Conservation (phyloP, 208 protist species). For the Trichomonas gallinae region DNA sequence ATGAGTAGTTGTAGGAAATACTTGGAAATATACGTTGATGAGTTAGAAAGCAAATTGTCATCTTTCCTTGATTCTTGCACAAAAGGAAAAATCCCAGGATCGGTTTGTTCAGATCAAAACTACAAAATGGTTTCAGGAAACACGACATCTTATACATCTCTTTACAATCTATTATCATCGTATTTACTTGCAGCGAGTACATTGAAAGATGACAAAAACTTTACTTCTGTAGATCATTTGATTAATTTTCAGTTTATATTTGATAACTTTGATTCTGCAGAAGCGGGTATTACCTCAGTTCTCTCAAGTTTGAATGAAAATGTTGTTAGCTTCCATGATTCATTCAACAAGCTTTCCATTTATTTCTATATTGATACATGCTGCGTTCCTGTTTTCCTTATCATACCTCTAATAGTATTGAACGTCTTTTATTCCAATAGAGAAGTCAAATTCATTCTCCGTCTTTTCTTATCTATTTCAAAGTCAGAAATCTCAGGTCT, state of each 20-base stretch:
- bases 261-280: not conserved
- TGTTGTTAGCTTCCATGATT: not conserved
- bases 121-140: not conserved
- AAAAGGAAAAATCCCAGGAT: not conserved
- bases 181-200: not conserved
- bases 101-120: not conserved
- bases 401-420: not conserved
- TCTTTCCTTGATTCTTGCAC: not conserved
- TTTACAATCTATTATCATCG: not conserved
- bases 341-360: not conserved
- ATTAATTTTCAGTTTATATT: not conserved
- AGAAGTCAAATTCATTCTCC: not conserved
- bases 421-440: not conserved
- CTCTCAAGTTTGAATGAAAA: not conserved
- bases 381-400: not conserved
- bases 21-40: not conserved
- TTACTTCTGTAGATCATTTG: not conserved
- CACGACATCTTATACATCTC: not conserved
- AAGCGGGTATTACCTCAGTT: not conserved
- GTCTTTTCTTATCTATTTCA: not conserved
- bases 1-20: not conserved
- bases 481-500: not conserved
- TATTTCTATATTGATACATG: not conserved
- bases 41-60: not conserved
- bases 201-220: not conserved